A percentile compares a stretch with the other conserved stretches of the same genome.
phyloP scores from a whole-genome alignment of 2,329 filamentous ascomycete species.

The Kalmusia sp. region DNA sequence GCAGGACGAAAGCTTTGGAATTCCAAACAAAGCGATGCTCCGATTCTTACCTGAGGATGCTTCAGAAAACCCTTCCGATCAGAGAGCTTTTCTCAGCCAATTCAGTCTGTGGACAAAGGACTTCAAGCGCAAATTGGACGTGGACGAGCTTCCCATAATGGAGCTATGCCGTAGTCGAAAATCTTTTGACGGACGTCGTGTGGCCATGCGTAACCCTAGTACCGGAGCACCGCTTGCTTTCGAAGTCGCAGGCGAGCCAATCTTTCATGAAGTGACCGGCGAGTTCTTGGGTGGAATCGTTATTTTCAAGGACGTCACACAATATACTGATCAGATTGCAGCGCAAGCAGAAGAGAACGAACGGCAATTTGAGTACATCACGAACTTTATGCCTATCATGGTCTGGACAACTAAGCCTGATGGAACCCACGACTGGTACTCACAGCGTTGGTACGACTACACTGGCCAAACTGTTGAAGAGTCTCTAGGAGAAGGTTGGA shows the following conservation, averaged over 20 bases:
- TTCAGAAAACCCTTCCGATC: conserved; percentile 43
- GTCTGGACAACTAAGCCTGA: conserved; percentile 77
- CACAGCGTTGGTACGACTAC: conserved; percentile 79
- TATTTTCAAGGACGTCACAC: conserved; percentile 75
- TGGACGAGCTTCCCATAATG: conserved; percentile 71
- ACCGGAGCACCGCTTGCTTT: conserved; percentile 64
- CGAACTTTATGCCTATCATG: conserved; percentile 65
- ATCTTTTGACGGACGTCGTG: conserved; percentile 64
- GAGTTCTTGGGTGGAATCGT: conserved; percentile 78
- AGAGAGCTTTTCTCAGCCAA: conserved; percentile 61
- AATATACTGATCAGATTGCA: conserved; percentile 71
- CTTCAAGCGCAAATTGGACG: conserved; percentile 65
- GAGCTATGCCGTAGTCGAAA: conserved; percentile 67
- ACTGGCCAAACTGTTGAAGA: conserved; percentile 69
- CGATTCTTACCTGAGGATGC: conserved; percentile 49
- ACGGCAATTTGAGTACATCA: conserved; percentile 76
- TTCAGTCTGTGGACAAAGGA: conserved; percentile 72
- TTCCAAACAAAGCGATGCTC: conserved; percentile 72
- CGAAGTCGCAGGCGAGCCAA: conserved; percentile 71
- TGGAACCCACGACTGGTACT: conserved; percentile 76
- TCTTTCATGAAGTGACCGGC: conserved; percentile 70
- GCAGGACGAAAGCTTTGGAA: conserved; percentile 77
- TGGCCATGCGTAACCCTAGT: conserved; percentile 66
- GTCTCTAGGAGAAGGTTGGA: conserved; percentile 69
- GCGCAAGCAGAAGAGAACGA: conserved; percentile 75